phyloP scores from a whole-genome alignment of 2,329 filamentous ascomycete species.

The Chaetothyriales sp. region DNA sequence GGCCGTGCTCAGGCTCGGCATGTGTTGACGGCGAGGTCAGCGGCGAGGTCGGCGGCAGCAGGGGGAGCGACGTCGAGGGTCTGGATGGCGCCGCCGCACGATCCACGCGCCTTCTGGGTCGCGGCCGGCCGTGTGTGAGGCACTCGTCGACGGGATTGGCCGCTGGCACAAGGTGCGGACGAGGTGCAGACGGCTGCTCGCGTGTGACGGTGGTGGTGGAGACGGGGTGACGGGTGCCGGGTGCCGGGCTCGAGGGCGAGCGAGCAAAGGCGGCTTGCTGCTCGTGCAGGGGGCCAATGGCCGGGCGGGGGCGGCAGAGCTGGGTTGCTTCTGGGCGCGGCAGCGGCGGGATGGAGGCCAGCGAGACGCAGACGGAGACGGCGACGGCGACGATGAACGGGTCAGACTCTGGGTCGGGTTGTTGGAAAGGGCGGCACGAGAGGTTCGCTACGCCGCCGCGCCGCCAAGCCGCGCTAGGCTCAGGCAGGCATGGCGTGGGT shows the following conservation, averaged over 20 bases:
- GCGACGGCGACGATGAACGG: too few relatives aligned
- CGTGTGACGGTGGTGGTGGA: slow-evolving; percentile 8
- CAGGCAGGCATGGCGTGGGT: neutral
- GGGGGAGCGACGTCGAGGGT: neutral
- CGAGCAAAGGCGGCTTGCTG: too few relatives aligned
- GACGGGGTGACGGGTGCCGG: slow-evolving; percentile 1
- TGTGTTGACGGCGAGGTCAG: slow-evolving; percentile 12
- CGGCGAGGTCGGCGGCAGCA: slow-evolving; percentile 3
- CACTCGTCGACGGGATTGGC: neutral
- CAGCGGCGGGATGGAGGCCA: neutral
- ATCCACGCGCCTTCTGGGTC: neutral
- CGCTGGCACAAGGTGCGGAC: neutral
- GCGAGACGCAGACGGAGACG: neutral
- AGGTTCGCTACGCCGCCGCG: neutral
- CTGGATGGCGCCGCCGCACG: neutral
- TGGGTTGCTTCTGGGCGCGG: neutral
- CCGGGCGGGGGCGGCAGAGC: neutral
- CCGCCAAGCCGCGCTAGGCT: neutral
- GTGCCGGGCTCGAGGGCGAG: too few relatives aligned
- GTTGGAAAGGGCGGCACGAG: neutral
- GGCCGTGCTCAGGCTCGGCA: slow-evolving; percentile 11
- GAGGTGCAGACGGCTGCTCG: slow-evolving; percentile 8
- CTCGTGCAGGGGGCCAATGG: neutral
- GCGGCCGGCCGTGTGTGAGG: neutral
- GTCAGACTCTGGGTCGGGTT: neutral